Evolutionary conservation across 1,139 yeast genomes (phyloP).

Genomic region (Geotrichum restrictum): DNA sequence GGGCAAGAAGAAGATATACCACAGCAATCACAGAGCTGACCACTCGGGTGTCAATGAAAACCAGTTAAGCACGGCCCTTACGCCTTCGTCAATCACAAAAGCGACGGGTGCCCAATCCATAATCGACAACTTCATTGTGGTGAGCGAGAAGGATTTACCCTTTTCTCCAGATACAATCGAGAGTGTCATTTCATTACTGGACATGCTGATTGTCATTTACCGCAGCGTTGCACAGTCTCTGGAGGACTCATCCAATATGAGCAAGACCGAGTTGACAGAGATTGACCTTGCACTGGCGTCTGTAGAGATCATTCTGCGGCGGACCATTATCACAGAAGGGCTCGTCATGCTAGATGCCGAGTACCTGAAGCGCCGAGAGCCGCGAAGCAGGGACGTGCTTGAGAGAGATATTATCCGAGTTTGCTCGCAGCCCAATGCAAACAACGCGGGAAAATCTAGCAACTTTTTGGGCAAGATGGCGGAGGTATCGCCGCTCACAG

Average conservation of each 20-base stretch:
- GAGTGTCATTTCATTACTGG: slow-evolving; percentile 15
- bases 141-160: slow-evolving; percentile 16
- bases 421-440: slow-evolving; percentile 10
- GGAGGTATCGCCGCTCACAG: background rate
- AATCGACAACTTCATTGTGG: slow-evolving; percentile 6
- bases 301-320: slow-evolving; percentile 14
- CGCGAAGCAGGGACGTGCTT: slow-evolving; percentile 10
- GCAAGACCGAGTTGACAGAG: slow-evolving; percentile 6
- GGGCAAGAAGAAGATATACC: slow-evolving; percentile 7
- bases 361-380: slow-evolving; percentile 1
- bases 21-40: slow-evolving; percentile 10
- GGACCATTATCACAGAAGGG: slow-evolving; percentile 10
- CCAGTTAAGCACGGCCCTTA: slow-evolving; percentile 3
- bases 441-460: background rate
- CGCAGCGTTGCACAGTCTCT: slow-evolving; percentile 11
- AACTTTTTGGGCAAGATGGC: background rate
- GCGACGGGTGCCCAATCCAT: background rate
- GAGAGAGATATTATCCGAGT: slow-evolving; percentile 15
- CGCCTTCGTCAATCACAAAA: slow-evolving; percentile 8
- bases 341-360: slow-evolving; percentile 12
- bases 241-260: slow-evolving; percentile 2
- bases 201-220: slow-evolving; percentile 13
- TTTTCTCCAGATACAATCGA: slow-evolving; percentile 14
- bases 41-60: slow-evolving; percentile 15
- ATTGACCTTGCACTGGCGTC: slow-evolving; percentile 12